Evolutionary conservation across 1,284 basidiomycete genomes (phyloP).

Genomic region (Marasmius tenuissimus): DNA sequence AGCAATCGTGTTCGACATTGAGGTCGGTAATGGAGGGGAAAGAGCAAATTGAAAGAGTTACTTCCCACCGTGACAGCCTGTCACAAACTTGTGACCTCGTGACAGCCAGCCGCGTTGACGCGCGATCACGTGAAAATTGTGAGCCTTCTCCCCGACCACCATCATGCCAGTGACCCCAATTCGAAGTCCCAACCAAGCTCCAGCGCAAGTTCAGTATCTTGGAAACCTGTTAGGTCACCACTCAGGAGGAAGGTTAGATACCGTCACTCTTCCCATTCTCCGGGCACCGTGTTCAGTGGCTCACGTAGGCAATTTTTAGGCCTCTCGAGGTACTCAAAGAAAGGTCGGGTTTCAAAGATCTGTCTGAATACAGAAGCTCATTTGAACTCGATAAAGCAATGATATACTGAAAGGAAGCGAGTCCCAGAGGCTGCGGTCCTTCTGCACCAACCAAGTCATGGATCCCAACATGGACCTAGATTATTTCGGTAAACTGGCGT

Average conservation of each 20-base stretch:
- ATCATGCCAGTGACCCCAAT: background rate
- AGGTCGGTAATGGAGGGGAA: conserved; percentile 10
- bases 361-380: background rate
- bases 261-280: background rate
- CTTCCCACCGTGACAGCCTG: background rate
- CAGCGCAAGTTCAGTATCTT: background rate
- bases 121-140: too few relatives aligned
- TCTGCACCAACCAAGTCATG: conserved; percentile 33
- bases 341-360: background rate
- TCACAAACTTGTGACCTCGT: background rate
- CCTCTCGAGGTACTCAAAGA: background rate
- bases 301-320: background rate
- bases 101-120: background rate
- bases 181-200: background rate
- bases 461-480: conserved; percentile 36
- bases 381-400: background rate
- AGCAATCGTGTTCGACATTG: conserved; percentile 77
- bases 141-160: background rate
- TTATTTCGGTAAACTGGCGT: conserved; percentile 26
- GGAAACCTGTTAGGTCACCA: background rate
- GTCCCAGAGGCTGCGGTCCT: conserved; percentile 36
- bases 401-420: conserved; percentile 36
- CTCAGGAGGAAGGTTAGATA: background rate
- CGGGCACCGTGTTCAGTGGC: background rate
- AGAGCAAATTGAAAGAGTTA: background rate